Base-by-base conservation (phyloP, 257 asterid species). In the Ajuga chamaepitys region DNA sequence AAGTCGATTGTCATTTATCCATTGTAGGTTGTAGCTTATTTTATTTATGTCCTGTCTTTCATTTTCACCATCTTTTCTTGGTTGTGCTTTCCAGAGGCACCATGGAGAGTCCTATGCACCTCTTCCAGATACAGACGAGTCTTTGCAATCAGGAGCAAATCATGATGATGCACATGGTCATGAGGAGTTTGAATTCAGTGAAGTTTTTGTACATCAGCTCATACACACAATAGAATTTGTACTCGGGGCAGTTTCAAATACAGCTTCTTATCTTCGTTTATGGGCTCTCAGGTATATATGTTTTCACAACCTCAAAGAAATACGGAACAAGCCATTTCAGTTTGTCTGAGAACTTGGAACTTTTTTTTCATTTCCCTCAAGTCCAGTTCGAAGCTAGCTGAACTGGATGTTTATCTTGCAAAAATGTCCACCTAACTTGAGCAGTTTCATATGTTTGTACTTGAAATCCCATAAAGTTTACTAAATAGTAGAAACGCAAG, bases 171-270 rank as follows among this genome's bases (percentile, higher is more conserved):
- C 89, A 53, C 95, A 91, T 62, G 96, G 85, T 54, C 99, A 94
- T 14, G 99, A 74, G 75, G 99, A 90, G 82, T 94, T 94, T 70
- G 95, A 94, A 72, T 88, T 94, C 84, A 85, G 99, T 73, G 99
- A 94, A 80, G 71, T 94, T 58, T 82, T 94, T 71, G 95, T 94
- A 51, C 98, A 94, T 76, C 99, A 94, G 78, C 96, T 94, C 64
- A 94, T 94, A 37, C 99, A 94, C 78, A 90, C 96, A 48, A 94
- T 94, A 58, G 99, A 94, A 75, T 94, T 94, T 85, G 99, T 94
- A 72, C 98, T 94, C 67, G 98, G 99, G 47, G 99, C 99, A 46
- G 99, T 94, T 70, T 94, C 99, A 56, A 90, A 94, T 77, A 90
- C 99, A 17, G 99, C 99, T 75, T 94, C 98, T 9, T 94, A 94